Base-by-base conservation (phyloP, 331 rosid species). In the Arachis monticola region DNA sequence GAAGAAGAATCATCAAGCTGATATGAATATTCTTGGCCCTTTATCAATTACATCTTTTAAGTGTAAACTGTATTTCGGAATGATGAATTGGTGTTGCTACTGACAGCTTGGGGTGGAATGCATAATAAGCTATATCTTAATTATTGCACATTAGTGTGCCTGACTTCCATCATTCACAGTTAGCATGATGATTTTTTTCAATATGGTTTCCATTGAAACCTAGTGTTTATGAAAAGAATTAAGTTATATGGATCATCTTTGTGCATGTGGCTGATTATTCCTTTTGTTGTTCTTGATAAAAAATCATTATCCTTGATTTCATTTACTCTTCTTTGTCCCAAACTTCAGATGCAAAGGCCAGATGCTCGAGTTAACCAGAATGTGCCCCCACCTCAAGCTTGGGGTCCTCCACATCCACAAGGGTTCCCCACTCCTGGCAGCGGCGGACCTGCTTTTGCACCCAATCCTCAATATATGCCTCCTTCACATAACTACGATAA, bases 361-460 rank as follows among this genome's bases (percentile, higher is more conserved):
- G 84, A 84, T 70, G 75, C 79, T 70, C 86, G 83, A 62, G 65
- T 30, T 60, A 84, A 79, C 79, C 88, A 79, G 60, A 87, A 81
- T 78, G 58, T 79, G 60, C 85, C 88, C 32, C 86, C 86, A 66
- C 86, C 79, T 61, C 88, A 79, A 52, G 77, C 83, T 59, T 86
- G 90, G 90, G 90, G 88, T 60, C 86, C 86, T 79, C 82, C 87
- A 47, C 74, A 80, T 62, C 84, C 90, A 64, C 88, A 81, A 79
- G 85, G 86, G 58, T 86, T 86, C 81, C 77, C 81, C 17, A 70
- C 70, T 76, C 75, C 79, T 75, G 79, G 79, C 10, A 70, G 72
- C 58, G 86, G 82, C 50, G 83, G 85, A 70, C 86, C 86, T 69
- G 81, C 72, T 50, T 86, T 81, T 81, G 77, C 86, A n/a, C 81